A percentile compares a stretch with the other conserved stretches of the same genome.
phyloP scores from a whole-genome alignment of 2,329 filamentous ascomycete genomes.

The Alternaria novae-zelandiae region DNA sequence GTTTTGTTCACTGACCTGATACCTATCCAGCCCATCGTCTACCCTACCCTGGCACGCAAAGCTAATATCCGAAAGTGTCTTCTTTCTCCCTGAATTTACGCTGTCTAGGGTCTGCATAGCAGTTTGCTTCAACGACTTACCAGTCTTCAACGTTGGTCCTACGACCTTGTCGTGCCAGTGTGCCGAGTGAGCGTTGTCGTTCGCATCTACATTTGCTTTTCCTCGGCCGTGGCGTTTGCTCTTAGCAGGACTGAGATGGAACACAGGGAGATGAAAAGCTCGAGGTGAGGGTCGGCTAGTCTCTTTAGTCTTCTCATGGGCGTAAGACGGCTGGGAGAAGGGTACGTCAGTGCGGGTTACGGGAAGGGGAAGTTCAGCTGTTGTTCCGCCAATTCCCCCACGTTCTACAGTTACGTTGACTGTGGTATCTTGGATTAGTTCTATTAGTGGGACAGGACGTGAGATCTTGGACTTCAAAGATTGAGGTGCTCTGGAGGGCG shows the following conservation, averaged over 20 bases:
- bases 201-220: constrained; percentile 1
- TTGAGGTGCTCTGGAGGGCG: constrained; percentile 1
- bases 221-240: neutral
- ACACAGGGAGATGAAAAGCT: neutral
- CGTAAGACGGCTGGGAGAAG: neutral
- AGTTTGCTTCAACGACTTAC: constrained; percentile 5
- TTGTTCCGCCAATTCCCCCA: constrained; percentile 23
- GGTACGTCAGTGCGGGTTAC: constrained; percentile 1
- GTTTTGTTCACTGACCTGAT: neutral
- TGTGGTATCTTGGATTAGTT: neutral
- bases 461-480: constrained; percentile 34
- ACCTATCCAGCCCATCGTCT: neutral
- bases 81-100: constrained; percentile 9
- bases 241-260: neutral
- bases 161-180: constrained; percentile 17
- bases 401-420: constrained; percentile 20
- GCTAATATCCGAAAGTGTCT: constrained; percentile 23
- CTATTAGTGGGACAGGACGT: constrained; percentile 19
- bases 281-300: neutral
- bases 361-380: constrained; percentile 12
- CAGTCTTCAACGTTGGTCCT: neutral
- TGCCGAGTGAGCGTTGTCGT: constrained; percentile 1
- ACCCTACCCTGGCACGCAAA: constrained; percentile 31
- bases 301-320: neutral
- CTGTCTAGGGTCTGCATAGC: neutral